Conservation (phyloP, 2,329 filamentous ascomycete species). For the Verticillium longisporum region DNA sequence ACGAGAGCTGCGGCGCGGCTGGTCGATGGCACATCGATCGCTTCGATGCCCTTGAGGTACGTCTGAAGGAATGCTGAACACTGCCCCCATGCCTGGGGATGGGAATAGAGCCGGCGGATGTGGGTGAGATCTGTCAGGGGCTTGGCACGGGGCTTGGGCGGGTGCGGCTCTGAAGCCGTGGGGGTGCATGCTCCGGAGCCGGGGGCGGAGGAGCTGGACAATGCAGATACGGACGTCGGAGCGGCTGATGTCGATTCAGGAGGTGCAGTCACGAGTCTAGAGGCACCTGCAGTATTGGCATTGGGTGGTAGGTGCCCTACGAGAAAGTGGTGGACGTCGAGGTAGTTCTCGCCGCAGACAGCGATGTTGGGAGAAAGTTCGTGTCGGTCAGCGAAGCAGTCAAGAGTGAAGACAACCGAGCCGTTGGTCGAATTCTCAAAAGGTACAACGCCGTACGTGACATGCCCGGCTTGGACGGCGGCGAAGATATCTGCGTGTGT, state of each 20-base stretch:
- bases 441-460: constrained; percentile 74
- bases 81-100: constrained; percentile 94
- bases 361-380: constrained; percentile 58
- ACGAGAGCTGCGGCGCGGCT: constrained; percentile 78
- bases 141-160: constrained; percentile 34
- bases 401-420: constrained; percentile 81
- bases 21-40: constrained; percentile 78
- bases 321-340: constrained; percentile 84
- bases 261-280: background rate
- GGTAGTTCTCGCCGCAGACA: constrained; percentile 78
- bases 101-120: constrained; percentile 76
- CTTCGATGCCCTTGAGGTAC: constrained; percentile 67
- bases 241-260: background rate
- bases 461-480: constrained; percentile 60
- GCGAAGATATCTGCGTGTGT: constrained; percentile 63
- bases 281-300: constrained; percentile 7
- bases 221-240: background rate
- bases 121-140: constrained; percentile 48
- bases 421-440: constrained; percentile 97
- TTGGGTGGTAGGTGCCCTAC: constrained; percentile 42
- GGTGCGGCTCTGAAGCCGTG: constrained; percentile 35
- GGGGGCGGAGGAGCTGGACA: background rate
- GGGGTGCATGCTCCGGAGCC: constrained; percentile 42
- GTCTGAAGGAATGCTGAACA: constrained; percentile 68
- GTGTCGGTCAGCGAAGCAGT: constrained; percentile 74